Conservation (phyloP, 108 stramenopile species). For the Chaetoceros tenuissimus region DNA sequence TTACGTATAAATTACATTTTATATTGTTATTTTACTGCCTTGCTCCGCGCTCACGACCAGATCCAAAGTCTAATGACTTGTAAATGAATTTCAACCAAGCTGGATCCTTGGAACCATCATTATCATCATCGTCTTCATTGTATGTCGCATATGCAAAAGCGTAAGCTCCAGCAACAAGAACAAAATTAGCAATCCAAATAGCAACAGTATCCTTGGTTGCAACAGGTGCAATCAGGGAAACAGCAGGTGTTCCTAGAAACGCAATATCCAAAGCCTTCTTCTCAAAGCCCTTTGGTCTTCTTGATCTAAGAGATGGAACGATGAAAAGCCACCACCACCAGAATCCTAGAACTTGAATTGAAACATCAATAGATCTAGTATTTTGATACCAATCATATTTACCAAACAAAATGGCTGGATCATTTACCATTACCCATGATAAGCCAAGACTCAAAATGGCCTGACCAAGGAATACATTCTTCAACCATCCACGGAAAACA, state of each 20-base stretch:
- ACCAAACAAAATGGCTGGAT: conserved; percentile 62
- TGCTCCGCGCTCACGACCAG: conserved; percentile 77
- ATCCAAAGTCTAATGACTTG: conserved; percentile 84
- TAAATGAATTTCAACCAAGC: conserved; percentile 82
- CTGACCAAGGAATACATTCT: conserved; percentile 88
- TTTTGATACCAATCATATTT: conserved; percentile 51
- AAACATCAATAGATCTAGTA: conserved; percentile 49
- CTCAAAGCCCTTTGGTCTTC: conserved; percentile 80
- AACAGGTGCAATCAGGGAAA: conserved; percentile 78
- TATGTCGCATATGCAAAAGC: conserved; percentile 43
- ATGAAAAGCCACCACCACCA: conserved; percentile 99
- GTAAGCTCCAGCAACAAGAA: conserved; percentile 62
- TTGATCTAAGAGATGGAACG: conserved; percentile 83
- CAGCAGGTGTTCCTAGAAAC: conserved; percentile 86
- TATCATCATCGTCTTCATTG: conserved; percentile 20
- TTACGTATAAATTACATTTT: neutral
- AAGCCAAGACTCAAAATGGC: conserved; percentile 75
- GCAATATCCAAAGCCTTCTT: conserved; percentile 94
- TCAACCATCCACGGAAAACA: conserved; percentile 94
- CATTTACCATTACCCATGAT: conserved; percentile 81
- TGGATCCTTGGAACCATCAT: conserved; percentile 31
- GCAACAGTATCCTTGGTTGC: conserved; percentile 83
- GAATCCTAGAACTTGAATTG: conserved; percentile 88
- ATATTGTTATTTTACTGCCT: conserved; percentile 23
- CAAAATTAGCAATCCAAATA: conserved; percentile 82